These are phyloP conservation scores for Pichia manshurica DNA, from an alignment of 805 yeast genomes.

Conservation along the genomic window DNA sequence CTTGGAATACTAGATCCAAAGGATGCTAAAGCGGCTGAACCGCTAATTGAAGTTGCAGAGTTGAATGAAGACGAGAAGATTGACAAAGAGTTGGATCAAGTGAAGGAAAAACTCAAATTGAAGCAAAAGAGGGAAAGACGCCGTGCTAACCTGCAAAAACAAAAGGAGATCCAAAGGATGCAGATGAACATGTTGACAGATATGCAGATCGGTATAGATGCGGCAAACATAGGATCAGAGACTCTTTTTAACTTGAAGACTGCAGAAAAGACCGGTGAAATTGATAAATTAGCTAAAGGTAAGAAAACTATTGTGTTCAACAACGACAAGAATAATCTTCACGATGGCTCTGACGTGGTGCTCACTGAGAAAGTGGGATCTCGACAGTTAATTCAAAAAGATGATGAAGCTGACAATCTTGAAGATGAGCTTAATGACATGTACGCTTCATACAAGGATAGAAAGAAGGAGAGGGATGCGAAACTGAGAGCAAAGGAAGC, in stretches of 20 bases:
- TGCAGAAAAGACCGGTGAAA: slow-evolving; percentile 85
- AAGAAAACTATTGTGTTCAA: slow-evolving; percentile 59
- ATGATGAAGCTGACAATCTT: slow-evolving; percentile 56
- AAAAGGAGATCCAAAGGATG: slow-evolving; percentile 82
- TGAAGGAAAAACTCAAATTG: slow-evolving; percentile 65
- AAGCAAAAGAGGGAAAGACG: slow-evolving; percentile 77
- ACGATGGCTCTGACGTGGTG: slow-evolving; percentile 42
- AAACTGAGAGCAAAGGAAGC: slow-evolving; percentile 62
- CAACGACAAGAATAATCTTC: slow-evolving; percentile 37
- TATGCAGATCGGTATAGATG: slow-evolving; percentile 88
- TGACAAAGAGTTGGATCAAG: slow-evolving; percentile 73
- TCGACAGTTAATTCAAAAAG: slow-evolving; percentile 25
- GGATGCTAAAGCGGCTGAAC: slow-evolving; percentile 42
- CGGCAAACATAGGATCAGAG: slow-evolving; percentile 73
- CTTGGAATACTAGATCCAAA: slow-evolving; percentile 61
- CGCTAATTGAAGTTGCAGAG: slow-evolving; percentile 57
- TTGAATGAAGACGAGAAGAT: slow-evolving; percentile 85
- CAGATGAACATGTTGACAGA: slow-evolving; percentile 96
- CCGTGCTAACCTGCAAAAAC: slow-evolving; percentile 73
- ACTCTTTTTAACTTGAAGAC: slow-evolving; percentile 73
- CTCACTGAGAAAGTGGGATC: slow-evolving; percentile 17
- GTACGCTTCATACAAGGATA: slow-evolving; percentile 67
- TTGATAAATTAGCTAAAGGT: slow-evolving; percentile 70
- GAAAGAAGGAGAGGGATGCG: slow-evolving; percentile 63
- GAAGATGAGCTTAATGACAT: slow-evolving; percentile 79